These are phyloP conservation scores for Mycena floridula DNA, from an alignment of 768 basidiomycete genomes.

Conservation along the genomic window DNA sequence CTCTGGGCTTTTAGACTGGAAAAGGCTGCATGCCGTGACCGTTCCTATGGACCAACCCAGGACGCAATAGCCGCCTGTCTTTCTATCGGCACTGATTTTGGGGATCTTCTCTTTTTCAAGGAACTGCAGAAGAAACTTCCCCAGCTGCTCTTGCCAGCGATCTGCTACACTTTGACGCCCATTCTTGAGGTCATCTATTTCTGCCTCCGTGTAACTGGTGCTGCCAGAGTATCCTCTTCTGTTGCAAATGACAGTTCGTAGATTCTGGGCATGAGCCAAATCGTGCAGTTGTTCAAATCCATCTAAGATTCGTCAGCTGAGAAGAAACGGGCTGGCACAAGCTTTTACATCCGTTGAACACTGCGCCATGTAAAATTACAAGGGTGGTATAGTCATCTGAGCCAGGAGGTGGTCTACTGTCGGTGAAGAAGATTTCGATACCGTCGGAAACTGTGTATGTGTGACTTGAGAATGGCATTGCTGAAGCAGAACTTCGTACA, in stretches of 20 bases:
- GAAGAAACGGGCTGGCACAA: background rate
- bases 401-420: conserved; percentile 3
- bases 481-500: no score
- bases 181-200: conserved; percentile 11
- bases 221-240: conserved; percentile 18
- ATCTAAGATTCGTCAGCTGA: conserved; percentile 6
- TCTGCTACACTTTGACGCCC: conserved; percentile 11
- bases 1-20: conserved; percentile 2
- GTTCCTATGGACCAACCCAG: conserved; percentile 17
- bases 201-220: conserved; percentile 14
- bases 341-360: conserved; percentile 15
- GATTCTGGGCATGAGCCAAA: conserved; percentile 8
- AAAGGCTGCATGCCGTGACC: conserved; percentile 3
- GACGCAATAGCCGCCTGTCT: conserved; percentile 12
- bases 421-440: conserved; percentile 6
- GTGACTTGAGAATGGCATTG: no score
- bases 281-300: conserved; percentile 6
- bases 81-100: conserved; percentile 5
- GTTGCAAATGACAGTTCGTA: conserved; percentile 15
- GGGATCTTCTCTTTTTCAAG: conserved; percentile 13
- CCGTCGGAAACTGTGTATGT: conserved; percentile 4
- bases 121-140: conserved; percentile 12
- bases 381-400: conserved; percentile 14
- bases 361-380: conserved; percentile 15
- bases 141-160: conserved; percentile 11